phyloP scores from a whole-genome alignment of 495 filamentous ascomycete genomes.

The Talaromyces ruber region DNA sequence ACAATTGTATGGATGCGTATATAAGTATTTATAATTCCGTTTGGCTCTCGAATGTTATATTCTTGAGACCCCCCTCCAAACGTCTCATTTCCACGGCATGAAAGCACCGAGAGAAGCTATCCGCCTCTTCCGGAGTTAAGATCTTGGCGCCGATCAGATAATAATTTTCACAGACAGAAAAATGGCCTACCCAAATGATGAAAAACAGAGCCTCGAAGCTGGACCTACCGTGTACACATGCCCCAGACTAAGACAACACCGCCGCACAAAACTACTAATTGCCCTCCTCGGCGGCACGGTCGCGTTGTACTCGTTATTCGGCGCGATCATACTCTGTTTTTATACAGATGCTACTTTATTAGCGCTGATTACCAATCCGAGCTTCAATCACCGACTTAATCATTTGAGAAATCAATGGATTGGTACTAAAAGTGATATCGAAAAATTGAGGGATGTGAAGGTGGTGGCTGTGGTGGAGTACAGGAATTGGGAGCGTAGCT shows the following conservation, averaged over 20 bases:
- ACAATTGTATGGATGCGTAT: background rate
- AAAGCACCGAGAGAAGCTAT: background rate
- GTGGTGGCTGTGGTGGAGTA: constrained; percentile 45
- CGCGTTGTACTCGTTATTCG: background rate
- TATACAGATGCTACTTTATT: background rate
- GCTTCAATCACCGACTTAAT: background rate
- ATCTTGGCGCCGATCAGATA: background rate
- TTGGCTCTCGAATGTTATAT: background rate
- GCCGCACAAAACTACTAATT: background rate
- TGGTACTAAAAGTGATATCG: background rate
- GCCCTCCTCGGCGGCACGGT: background rate
- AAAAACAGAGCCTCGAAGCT: background rate
- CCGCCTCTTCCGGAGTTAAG: background rate
- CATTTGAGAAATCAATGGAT: background rate
- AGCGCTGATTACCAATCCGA: background rate
- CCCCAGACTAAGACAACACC: background rate
- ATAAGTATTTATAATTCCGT: background rate
- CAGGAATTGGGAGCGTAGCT: constrained; percentile 32
- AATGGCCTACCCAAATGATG: background rate
- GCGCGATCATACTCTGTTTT: background rate
- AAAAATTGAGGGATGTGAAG: constrained; percentile 34
- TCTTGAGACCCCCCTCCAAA: background rate
- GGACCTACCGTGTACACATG: background rate
- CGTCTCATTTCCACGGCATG: background rate
- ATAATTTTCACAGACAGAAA: background rate